phyloP scores from a whole-genome alignment of 768 basidiomycete genomes.

The Mycena galericulata region DNA sequence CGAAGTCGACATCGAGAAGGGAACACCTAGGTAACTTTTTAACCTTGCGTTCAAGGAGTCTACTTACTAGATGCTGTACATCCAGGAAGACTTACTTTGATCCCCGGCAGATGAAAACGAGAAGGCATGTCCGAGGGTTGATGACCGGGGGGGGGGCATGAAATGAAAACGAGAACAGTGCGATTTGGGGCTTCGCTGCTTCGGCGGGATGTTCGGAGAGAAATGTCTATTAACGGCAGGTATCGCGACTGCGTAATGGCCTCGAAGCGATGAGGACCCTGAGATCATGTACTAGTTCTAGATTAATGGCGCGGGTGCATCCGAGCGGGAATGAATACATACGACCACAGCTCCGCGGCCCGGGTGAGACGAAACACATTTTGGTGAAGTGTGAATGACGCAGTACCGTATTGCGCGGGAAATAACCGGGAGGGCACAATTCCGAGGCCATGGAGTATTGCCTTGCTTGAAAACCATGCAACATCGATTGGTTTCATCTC shows the following conservation, averaged over 20 bases:
- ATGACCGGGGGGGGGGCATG: constrained; percentile 27
- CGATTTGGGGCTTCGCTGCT: background rate
- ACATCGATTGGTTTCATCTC: no score
- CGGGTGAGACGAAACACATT: background rate
- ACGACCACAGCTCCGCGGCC: background rate
- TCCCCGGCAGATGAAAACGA: constrained; percentile 29
- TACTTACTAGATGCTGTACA: background rate
- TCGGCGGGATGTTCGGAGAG: constrained; percentile 2
- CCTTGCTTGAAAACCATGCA: no score
- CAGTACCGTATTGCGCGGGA: background rate
- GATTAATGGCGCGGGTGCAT: background rate
- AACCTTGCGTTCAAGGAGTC: constrained; percentile 25
- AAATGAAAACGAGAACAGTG: constrained; percentile 14
- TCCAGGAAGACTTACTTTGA: constrained; percentile 20
- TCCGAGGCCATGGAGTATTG: background rate
- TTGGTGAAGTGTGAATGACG: background rate
- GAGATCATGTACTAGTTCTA: background rate
- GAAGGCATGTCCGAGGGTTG: constrained; percentile 27
- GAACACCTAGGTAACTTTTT: constrained; percentile 24
- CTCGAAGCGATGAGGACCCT: constrained; percentile 4
- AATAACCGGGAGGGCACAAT: background rate
- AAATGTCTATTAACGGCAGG: constrained; percentile 3
- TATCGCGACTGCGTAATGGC: background rate
- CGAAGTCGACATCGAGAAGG: constrained; percentile 18
- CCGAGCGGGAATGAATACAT: background rate